phyloP scores from a whole-genome alignment of 2,329 filamentous ascomycete species.

The Arthrobotrys sinensis region DNA sequence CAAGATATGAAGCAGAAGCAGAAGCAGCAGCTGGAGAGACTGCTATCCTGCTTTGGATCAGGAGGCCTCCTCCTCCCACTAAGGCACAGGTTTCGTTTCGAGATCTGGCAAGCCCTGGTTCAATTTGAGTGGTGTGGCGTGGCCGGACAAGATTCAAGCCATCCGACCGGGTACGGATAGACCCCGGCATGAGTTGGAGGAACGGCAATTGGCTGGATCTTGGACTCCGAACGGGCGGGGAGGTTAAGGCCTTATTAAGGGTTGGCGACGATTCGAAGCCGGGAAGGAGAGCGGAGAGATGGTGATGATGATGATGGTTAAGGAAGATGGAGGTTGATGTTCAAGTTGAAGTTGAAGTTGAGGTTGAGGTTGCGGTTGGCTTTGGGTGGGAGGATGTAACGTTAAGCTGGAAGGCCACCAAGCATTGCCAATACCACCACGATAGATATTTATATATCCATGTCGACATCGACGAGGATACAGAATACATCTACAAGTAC shows the following conservation, averaged over 20 bases:
- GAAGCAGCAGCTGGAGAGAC: slow-evolving; percentile 2
- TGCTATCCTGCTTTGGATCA: slow-evolving; percentile 28
- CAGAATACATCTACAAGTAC: neutral
- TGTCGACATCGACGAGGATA: neutral
- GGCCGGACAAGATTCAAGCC: slow-evolving; percentile 24
- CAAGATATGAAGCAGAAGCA: neutral
- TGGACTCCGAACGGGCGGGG: slow-evolving; percentile 6
- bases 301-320: neutral
- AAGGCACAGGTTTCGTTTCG: slow-evolving; percentile 34
- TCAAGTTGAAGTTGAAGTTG: slow-evolving; percentile 16
- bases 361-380: neutral
- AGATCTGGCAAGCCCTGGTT: slow-evolving; percentile 29
- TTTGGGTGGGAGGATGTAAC: slow-evolving; percentile 5
- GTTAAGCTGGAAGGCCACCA: neutral
- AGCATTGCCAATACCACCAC: neutral
- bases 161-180: slow-evolving; percentile 35
- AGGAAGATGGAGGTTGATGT: neutral
- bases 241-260: neutral
- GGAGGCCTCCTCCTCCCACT: slow-evolving; percentile 45
- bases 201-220: slow-evolving; percentile 20
- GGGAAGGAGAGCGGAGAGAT: neutral
- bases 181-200: slow-evolving; percentile 10
- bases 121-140: slow-evolving; percentile 28
- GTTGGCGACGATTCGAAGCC: neutral
- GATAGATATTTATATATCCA: neutral